phyloP scores from a whole-genome alignment of 177 flowering plant species.

The Vitis hybrid region DNA sequence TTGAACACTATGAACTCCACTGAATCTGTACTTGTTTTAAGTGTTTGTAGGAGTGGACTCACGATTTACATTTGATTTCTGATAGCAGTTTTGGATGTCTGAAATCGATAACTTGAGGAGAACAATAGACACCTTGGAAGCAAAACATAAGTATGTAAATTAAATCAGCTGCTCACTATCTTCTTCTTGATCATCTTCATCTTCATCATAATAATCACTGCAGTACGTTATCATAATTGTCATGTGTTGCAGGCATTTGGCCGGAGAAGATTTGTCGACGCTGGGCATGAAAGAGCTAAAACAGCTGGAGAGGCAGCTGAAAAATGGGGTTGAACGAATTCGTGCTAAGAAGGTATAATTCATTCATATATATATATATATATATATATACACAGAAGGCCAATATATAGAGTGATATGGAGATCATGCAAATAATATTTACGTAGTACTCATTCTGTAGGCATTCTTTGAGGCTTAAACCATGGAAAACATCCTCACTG shows the following conservation, averaged over 20 bases:
- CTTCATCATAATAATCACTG: not conserved
- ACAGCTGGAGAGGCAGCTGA: slow-evolving; percentile 59
- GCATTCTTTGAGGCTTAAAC: too few species aligned
- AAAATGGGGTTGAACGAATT: slow-evolving; percentile 56
- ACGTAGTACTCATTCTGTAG: too few species aligned
- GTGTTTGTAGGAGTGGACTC: too few species aligned
- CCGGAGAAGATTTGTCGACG: slow-evolving; percentile 52
- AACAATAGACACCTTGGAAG: slow-evolving; percentile 41
- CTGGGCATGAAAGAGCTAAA: slow-evolving; percentile 54
- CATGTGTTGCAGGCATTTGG: slow-evolving; percentile 38
- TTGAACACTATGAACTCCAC: too few species aligned
- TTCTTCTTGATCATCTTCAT: not conserved
- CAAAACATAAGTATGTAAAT: slow-evolving; percentile 37
- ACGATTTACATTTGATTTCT: not conserved
- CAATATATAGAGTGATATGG: too few species aligned
- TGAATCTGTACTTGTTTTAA: too few species aligned
- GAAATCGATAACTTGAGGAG: slow-evolving; percentile 52
- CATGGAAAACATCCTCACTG: too few species aligned
- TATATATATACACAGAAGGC: too few species aligned
- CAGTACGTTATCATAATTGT: not conserved
- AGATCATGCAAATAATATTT: too few species aligned
- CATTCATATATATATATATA: too few species aligned
- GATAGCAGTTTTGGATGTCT: slow-evolving; percentile 50
- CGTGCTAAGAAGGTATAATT: slow-evolving; percentile 50
- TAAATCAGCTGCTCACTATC: not conserved